These are phyloP conservation scores for Rhodocollybia butyracea DNA, from an alignment of 768 basidiomycete genomes.

Conservation along the genomic window DNA sequence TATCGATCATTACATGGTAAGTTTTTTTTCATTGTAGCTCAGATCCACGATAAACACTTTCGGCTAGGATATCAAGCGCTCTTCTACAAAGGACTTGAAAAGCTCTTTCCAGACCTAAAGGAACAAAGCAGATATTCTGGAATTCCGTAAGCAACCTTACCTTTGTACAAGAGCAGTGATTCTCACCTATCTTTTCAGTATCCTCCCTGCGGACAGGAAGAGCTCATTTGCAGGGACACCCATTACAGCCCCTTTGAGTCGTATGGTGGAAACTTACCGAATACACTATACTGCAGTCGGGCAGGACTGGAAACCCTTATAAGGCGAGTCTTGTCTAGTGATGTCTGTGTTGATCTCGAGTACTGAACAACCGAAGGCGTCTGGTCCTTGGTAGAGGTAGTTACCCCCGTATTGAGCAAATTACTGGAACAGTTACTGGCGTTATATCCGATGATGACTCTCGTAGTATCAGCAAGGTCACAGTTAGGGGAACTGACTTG, in stretches of 20 bases:
- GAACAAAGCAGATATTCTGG: slow-evolving; percentile 9
- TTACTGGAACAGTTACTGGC: slow-evolving; percentile 17
- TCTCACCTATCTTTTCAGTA: background rate
- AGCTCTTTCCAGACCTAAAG: slow-evolving; percentile 19
- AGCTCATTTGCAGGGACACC: background rate
- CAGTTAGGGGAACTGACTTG: slow-evolving; percentile 10
- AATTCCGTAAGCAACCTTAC: slow-evolving; percentile 11
- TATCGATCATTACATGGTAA: slow-evolving; percentile 13
- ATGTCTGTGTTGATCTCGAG: background rate
- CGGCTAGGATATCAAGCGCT: background rate
- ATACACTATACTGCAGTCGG: slow-evolving; percentile 10
- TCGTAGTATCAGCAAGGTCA: slow-evolving; percentile 7
- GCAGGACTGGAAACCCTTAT: slow-evolving; percentile 17
- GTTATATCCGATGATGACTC: background rate
- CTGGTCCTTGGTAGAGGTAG: slow-evolving; percentile 8
- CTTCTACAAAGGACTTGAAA: slow-evolving; percentile 5
- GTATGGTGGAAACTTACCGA: background rate
- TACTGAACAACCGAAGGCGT: slow-evolving; percentile 4
- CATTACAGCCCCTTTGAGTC: background rate
- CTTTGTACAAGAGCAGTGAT: background rate
- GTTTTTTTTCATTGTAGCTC: background rate
- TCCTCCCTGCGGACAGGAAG: background rate
- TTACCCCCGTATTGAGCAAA: slow-evolving; percentile 17
- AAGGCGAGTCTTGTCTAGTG: background rate
- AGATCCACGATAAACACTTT: background rate